Percentiles rank a stretch among this genome's conserved stretches.
These are phyloP conservation scores for Sphaerobolus stellatus DNA, from an alignment of 1,284 basidiomycete genomes.

Conservation along the genomic window DNA sequence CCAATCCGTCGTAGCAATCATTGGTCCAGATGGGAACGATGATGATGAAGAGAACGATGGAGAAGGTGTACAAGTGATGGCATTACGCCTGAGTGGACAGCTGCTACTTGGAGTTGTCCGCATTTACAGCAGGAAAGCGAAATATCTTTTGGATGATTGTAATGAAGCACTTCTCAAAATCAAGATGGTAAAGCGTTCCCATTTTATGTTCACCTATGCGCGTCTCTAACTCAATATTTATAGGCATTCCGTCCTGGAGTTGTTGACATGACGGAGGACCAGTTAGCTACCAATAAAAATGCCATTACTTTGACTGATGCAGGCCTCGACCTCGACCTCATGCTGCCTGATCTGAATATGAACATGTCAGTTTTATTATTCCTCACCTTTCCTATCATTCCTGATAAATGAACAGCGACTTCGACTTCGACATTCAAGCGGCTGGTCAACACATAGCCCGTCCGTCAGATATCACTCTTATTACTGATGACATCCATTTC, in stretches of 20 bases:
- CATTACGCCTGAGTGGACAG: slow-evolving; percentile 92
- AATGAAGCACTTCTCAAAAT: slow-evolving; percentile 95
- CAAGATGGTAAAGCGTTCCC: slow-evolving; percentile 70
- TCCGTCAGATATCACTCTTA: slow-evolving; percentile 80
- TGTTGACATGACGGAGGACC: slow-evolving; percentile 93
- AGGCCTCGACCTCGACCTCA: slow-evolving; percentile 71
- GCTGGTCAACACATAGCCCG: slow-evolving; percentile 79
- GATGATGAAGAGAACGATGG: no score
- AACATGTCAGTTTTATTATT: slow-evolving; percentile 24
- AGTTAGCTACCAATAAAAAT: slow-evolving; percentile 82
- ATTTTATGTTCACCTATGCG: neutral
- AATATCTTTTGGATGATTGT: slow-evolving; percentile 96
- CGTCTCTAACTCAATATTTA: slow-evolving; percentile 9
- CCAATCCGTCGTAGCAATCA: slow-evolving; percentile 89
- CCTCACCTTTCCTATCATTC: neutral
- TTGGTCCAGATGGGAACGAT: slow-evolving; percentile 87
- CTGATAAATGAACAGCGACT: slow-evolving; percentile 49
- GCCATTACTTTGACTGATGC: slow-evolving; percentile 78
- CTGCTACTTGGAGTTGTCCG: slow-evolving; percentile 93
- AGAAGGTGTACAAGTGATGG: slow-evolving; percentile 88
- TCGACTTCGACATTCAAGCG: slow-evolving; percentile 72
- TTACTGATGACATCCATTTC: slow-evolving; percentile 60
- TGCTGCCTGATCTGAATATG: slow-evolving; percentile 84
- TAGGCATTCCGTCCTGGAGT: slow-evolving; percentile 91
- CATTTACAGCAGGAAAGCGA: slow-evolving; percentile 96